Evolutionary conservation across 139 green algal genomes (phyloP), one percentile per base, ranked within the genome.

Genomic region (Dunaliella primolecta): DNA sequence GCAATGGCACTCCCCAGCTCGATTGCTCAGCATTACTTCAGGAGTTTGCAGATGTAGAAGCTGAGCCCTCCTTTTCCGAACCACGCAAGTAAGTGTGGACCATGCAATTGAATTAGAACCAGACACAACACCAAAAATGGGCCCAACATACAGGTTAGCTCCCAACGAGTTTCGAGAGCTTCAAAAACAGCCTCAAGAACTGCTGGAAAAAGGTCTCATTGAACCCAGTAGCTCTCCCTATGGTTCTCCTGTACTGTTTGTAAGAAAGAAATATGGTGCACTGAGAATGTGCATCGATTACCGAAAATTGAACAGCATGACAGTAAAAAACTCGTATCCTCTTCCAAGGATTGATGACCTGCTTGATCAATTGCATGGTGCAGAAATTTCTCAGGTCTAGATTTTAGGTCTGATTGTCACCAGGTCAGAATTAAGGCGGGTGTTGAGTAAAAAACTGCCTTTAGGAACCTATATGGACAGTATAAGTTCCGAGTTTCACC

Each of bases 261-360:
- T 64, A 15, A 15, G 7, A 64, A 64, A 64, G 46, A 64, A 64
- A 15, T 7, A 64, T 64, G 46, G 46, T 15, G 7, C 46, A 64
- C 46, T 64, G 7, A 7, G 46, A 7, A 64, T 64, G 46, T 64
- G 46, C 15, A 15, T 64, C 7, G 46, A 15, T 64, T 64, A 64
- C 15, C 15, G 46, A 15, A 64, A 64, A 64, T 15, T 64, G 46
- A 64, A 64, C 46, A 64, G 15, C 46, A 64, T 83, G 11, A 87
- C 83, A 0, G 57, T 89, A 21, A 89, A 89, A 31, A 87, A 83
- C 37, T n/a, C 33, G 3, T 86, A 84, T n/a, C 82, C 83, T 1
- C 88, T 93, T 29, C 84, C 76, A n/a, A 85, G 84, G n/a, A 80
- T 92, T 2, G 89, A 93, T 35, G 91, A 91, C 2, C 76, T 91